Evolutionary conservation across 2,329 filamentous ascomycete species (phyloP), one percentile per base, ranked within the genome.

Genomic region (Fusarium sp.): DNA sequence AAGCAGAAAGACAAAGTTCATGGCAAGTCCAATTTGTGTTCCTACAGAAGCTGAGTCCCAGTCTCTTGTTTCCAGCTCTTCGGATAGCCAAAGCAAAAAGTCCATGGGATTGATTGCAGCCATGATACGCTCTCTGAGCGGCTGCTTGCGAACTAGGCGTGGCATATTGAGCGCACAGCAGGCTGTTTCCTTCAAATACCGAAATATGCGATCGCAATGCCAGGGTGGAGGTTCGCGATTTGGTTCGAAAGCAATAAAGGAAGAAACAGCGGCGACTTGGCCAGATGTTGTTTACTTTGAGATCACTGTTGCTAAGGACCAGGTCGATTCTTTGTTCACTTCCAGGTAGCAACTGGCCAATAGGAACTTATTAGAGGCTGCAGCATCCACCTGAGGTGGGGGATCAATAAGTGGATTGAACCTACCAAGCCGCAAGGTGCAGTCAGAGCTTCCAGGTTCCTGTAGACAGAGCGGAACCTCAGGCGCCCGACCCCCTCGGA

Each of bases 21-120:
- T 85, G 1, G 79, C 87, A 32, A 97, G 75, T 8, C 94, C 95
- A 20, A 97, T 84, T 55, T 93, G 90, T 8, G 90, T 88, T 30
- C 93, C 92, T 80, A 93, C 92, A 38, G 90, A 83, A 73, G 93
- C 91, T 23, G 95, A 93, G 74, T 98, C 93, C 90, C 94, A 97
- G 75, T 97, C 93, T 78, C 92, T 91, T 32, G 94, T 94, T 79
- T 98, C 95, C 66, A 99, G 88, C 82, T 97, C 93, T 80, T 98
- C 95, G 0, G 93, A 97, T 4, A 97, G 82, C 92, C 94, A 97
- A 20, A 99, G 89, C 58, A 96, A 83, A 77, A 95, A 93, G 82
- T 99, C 96, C 83, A 93, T 91, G 6, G 93, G 94, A 78, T 98
- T 95, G 64, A 98, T 84, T 80, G 90, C 90, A 61, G 92, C 87